A percentile compares a stretch with the other conserved stretches of the same genome.
These are phyloP conservation scores for Aurantiochytrium sp. DNA, from an alignment of 108 stramenopile species.

Conservation along the genomic window DNA sequence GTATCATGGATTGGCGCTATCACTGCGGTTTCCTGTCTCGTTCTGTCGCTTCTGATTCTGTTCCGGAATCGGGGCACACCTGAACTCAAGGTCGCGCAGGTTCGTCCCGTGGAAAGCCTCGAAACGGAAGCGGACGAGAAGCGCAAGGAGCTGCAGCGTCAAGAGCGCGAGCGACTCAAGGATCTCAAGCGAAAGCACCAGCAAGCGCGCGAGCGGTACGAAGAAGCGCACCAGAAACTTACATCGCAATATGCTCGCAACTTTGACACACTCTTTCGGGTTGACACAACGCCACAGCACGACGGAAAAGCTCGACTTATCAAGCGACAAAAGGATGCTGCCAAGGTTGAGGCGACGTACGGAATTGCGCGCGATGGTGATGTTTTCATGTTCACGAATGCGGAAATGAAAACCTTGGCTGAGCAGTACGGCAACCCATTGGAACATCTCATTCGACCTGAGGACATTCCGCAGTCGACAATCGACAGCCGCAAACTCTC, in stretches of 20 bases:
- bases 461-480: too few relatives aligned
- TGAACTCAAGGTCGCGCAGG: not conserved
- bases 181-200: not conserved
- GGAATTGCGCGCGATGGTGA: not conserved
- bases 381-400: not conserved
- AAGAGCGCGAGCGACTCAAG: not conserved
- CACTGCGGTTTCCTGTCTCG: not conserved
- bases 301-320: not conserved
- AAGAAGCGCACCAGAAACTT: not conserved
- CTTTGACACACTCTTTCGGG: not conserved
- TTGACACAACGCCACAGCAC: not conserved
- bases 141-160: not conserved
- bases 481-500: too few relatives aligned
- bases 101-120: not conserved
- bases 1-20: not conserved
- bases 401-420: not conserved
- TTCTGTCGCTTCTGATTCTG: not conserved
- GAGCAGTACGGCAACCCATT: not conserved
- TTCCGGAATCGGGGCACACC: not conserved
- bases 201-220: not conserved
- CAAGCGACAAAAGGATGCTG: not conserved
- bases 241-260: not conserved
- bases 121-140: not conserved
- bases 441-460: not conserved
- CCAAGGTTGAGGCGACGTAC: not conserved